Evolutionary conservation across 305 asterid species (phyloP).

Genomic region (Fraxinus sp.): DNA sequence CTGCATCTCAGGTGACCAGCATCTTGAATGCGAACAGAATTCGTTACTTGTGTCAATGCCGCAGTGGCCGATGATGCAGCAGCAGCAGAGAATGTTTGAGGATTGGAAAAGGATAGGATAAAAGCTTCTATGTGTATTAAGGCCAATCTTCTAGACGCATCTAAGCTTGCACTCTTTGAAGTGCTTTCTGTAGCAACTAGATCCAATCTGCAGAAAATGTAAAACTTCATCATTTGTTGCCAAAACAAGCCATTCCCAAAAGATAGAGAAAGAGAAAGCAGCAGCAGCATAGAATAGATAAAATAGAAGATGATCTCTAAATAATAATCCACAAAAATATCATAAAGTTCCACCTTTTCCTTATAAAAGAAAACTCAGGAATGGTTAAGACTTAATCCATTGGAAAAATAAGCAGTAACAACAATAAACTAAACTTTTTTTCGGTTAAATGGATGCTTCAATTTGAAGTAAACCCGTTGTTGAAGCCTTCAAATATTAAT

Average conservation of each 20-base stretch:
- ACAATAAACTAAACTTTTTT: background rate
- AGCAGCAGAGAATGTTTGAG: constrained; percentile 77
- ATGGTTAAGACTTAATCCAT: background rate
- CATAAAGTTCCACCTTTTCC: background rate
- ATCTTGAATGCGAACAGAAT: constrained; percentile 80
- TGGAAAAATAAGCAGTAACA: background rate
- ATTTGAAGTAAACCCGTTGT: background rate
- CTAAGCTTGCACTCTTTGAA: constrained; percentile 48
- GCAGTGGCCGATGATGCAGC: constrained; percentile 71
- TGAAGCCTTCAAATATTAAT: background rate
- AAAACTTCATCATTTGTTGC: background rate
- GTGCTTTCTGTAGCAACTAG: constrained; percentile 38
- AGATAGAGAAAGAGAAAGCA: background rate
- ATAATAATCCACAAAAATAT: background rate
- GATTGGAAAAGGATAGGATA: constrained; percentile 59
- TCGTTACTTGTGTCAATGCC: constrained; percentile 68
- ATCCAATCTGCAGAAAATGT: constrained; percentile 41
- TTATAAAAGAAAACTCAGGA: background rate
- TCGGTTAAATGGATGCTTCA: background rate
- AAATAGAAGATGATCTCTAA: background rate
- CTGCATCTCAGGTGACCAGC: constrained; percentile 99
- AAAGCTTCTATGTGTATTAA: constrained; percentile 75
- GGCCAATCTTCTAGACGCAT: constrained; percentile 70
- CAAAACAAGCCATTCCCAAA: background rate
- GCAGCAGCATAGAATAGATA: background rate